These are phyloP conservation scores for Phragmites australis DNA, from an alignment of 176 grass and related monocot genomes.

Conservation along the genomic window DNA sequence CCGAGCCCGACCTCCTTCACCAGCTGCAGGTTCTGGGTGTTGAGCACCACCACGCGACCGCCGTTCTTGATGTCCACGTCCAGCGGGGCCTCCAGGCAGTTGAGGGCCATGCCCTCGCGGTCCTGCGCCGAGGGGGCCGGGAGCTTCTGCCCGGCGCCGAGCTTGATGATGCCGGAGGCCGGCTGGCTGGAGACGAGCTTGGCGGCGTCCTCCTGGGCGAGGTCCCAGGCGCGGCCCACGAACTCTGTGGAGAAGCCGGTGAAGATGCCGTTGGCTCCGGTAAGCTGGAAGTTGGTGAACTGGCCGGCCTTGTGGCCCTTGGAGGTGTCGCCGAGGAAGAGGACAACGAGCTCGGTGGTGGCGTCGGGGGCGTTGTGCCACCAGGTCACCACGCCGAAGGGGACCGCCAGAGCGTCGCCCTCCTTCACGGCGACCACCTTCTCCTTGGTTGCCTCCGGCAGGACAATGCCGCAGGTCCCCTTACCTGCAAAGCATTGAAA, in stretches of 20 bases:
- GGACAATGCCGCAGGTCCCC: conserved; percentile 50
- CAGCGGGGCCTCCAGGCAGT: conserved; percentile 68
- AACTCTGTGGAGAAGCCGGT: conserved; percentile 77
- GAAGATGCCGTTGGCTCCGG: conserved; percentile 68
- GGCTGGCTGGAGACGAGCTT: conserved; percentile 69
- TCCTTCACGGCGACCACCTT: conserved; percentile 77
- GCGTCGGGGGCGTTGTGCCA: conserved; percentile 68
- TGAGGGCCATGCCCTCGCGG: conserved; percentile 70
- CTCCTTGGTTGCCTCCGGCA: conserved; percentile 68
- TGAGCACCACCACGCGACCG: conserved; percentile 76
- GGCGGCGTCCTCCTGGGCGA: conserved; percentile 43
- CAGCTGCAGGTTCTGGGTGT: conserved; percentile 69
- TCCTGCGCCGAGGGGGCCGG: conserved; percentile 30
- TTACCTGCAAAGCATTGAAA: neutral
- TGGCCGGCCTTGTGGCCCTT: conserved; percentile 70
- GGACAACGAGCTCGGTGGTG: conserved; percentile 45
- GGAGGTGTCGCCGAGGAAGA: conserved; percentile 89
- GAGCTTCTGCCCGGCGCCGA: conserved; percentile 48
- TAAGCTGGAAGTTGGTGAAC: conserved; percentile 85
- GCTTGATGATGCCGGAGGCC: conserved; percentile 45
- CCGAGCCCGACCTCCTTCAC: conserved; percentile 75
- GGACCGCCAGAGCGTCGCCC: conserved; percentile 72
- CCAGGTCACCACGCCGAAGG: conserved; percentile 80
- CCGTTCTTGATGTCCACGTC: conserved; percentile 81
- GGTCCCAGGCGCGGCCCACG: conserved; percentile 76